Base-by-base conservation (phyloP, 2,329 filamentous ascomycete species). In the Sordariomycetes sp. region DNA sequence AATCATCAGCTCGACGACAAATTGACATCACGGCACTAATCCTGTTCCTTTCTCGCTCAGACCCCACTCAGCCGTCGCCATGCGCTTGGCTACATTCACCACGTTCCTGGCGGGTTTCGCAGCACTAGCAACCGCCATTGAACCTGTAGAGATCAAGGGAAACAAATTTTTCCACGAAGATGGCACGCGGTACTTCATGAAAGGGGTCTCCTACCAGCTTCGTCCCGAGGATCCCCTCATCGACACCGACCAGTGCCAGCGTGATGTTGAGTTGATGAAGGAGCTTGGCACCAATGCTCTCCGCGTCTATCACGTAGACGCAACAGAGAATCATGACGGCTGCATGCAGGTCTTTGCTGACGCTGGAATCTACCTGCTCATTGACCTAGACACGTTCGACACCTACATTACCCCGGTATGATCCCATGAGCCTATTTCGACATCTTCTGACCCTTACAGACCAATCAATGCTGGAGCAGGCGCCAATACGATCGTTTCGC, bases 271-370 rank as follows among this genome's bases (percentile, higher is more conserved):
- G 12, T 68, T 88, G 50, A 93, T 94, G 83, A 72, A 84, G 55
- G 75, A 78, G 14, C 66, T 94, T 35, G 86, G 85, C 41, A 75
- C 82, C 53, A 94, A 94, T 55, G 71, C 82, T 20, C 86, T 94
- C 49, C 84, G 87, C 37, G 82, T 92, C 38, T 94, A 94, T 58
- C 86, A 94, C 51, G 85, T 94, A 40, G 80, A 93, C 47, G 63
- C 83, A 3, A 55, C 59, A 3, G 75, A 63, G 21, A 65, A 90
- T 53, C 88, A 94, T 57, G 68, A 73, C 38, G 79, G 70, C 15
- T 94, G 86, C 63, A 93, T 94, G 85, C 68, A 68, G 35, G 79
- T 78, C 2, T 85, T 94, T 53, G 77, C 75, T 10, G 75, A 86
- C 46, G 82, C 77, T 27, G 84, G 84, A 37, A 90, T 94, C 54